These are phyloP conservation scores for Cryphonectria naterciae DNA, from an alignment of 2,329 filamentous ascomycete species.

Conservation along the genomic window DNA sequence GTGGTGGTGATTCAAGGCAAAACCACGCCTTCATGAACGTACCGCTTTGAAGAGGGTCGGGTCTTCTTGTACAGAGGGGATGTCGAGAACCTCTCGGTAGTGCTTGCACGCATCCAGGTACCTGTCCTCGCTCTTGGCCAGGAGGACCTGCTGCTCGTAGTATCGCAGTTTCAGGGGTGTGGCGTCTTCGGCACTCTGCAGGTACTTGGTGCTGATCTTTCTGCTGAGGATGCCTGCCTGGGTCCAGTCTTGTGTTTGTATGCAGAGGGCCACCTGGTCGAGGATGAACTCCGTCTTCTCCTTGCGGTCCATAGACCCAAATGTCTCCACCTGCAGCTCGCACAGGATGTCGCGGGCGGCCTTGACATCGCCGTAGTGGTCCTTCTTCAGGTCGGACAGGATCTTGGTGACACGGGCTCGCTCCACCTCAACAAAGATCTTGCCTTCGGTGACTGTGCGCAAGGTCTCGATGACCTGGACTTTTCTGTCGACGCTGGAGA, in stretches of 20 bases:
- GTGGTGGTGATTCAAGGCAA: neutral
- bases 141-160: conserved; percentile 95
- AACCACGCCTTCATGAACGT: neutral
- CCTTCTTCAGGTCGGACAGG: conserved; percentile 95
- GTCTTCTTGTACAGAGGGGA: conserved; percentile 91
- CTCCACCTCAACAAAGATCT: conserved; percentile 99
- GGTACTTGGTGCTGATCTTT: conserved; percentile 96
- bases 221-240: conserved; percentile 91
- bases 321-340: conserved; percentile 97
- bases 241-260: conserved; percentile 94
- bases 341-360: conserved; percentile 91
- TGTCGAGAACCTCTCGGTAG: conserved; percentile 95
- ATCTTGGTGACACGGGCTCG: conserved; percentile 93
- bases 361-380: conserved; percentile 82
- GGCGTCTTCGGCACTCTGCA: conserved; percentile 87
- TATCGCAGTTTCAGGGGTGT: conserved; percentile 93
- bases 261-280: conserved; percentile 91
- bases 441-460: conserved; percentile 95
- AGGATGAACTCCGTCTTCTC: conserved; percentile 99
- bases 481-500: conserved; percentile 84
- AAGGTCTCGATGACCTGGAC: conserved; percentile 92
- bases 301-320: conserved; percentile 94
- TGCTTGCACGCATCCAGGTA: conserved; percentile 98
- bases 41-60: conserved; percentile 48
- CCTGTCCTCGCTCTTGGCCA: conserved; percentile 96